Evolutionary conservation across 2,329 filamentous ascomycete genomes (phyloP).

Genomic region (Calonectria crousiana): DNA sequence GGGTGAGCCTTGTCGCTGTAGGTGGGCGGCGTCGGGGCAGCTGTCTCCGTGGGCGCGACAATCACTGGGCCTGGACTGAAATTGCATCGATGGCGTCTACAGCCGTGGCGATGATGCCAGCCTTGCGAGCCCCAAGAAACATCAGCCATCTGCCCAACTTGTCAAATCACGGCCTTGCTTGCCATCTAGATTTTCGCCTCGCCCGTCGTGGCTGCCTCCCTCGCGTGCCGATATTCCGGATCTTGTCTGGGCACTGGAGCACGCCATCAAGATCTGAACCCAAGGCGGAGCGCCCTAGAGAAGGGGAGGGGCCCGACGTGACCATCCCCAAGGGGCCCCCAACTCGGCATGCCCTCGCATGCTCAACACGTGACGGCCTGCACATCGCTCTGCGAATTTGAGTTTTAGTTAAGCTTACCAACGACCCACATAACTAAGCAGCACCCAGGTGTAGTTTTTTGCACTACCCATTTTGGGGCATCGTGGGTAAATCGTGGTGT

Average conservation of each 20-base stretch:
- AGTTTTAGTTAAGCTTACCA: slow-evolving; percentile 28
- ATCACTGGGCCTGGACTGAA: background rate
- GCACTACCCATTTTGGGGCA: background rate
- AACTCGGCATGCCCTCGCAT: slow-evolving; percentile 12
- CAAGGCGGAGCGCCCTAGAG: background rate
- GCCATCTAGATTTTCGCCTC: slow-evolving; percentile 21
- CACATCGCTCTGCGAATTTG: slow-evolving; percentile 16
- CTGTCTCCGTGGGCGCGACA: background rate
- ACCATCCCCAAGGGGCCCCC: background rate
- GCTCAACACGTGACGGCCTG: slow-evolving; percentile 17
- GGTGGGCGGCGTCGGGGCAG: background rate
- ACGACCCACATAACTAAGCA: background rate
- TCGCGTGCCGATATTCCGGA: slow-evolving; percentile 22
- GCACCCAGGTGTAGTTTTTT: background rate
- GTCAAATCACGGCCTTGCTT: background rate
- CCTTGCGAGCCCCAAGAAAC: background rate
- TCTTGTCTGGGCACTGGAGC: slow-evolving; percentile 12
- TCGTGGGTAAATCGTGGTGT: background rate
- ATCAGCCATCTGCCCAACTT: background rate
- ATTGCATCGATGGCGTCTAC: slow-evolving; percentile 36
- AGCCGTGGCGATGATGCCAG: slow-evolving; percentile 41
- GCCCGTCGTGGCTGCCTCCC: slow-evolving; percentile 11
- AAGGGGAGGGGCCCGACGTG: background rate
- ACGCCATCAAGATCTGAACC: background rate
- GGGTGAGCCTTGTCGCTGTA: background rate